Base-by-base conservation (phyloP, 2,329 filamentous ascomycete genomes). In the Cordyceps cateniannulata region DNA sequence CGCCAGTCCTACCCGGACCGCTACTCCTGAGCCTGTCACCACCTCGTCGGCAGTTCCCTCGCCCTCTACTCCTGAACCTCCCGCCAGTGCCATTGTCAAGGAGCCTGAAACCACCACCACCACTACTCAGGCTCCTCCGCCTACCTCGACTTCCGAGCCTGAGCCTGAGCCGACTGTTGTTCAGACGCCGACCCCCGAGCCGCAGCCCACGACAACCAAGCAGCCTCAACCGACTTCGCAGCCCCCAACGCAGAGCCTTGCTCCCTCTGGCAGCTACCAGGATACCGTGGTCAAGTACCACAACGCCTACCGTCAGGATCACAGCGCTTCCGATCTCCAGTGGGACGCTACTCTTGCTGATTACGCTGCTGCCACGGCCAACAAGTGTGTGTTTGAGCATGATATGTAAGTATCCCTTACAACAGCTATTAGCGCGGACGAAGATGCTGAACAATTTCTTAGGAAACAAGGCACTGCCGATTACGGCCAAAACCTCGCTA, bases 401-500 rank as follows among this genome's bases (percentile, higher is more conserved):
- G 82, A 93, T 73, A 84, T 84, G 87, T 91, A 83, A 78, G 86
- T 79, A 35, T 10, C 4, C 22, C 7, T 12, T 16, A 9, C n/a
- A n/a, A 48, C 20, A 51, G 5, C 14, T 5, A 20, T 45, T 22
- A 22, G 20, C 18, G n/a, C 42, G 22, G 12, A 24, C 12, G 58
- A 10, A 9, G 18, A 40, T n/a, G 25, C 75, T 80, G 63, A n/a
- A 80, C 68, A 62, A 38, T 18, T 3, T 62, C 47, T 62, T 67
- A 85, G 82, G 67, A 72, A 77, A 27, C 77, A 82, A 51, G 83
- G 84, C 64, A 80, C 2, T 9, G 7, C 85, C 60, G 80, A 82
- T 49, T 96, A 95, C 70, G 95, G 95, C 65, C 95, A 99, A 79
- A 99, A 98, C 82, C 87, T 98, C 62, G 93, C 90, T 70, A 86